Percentiles rank a stretch among this genome's conserved stretches.
Conservation (phyloP, 805 yeast species). For the Torulaspora delbrueckii region DNA sequence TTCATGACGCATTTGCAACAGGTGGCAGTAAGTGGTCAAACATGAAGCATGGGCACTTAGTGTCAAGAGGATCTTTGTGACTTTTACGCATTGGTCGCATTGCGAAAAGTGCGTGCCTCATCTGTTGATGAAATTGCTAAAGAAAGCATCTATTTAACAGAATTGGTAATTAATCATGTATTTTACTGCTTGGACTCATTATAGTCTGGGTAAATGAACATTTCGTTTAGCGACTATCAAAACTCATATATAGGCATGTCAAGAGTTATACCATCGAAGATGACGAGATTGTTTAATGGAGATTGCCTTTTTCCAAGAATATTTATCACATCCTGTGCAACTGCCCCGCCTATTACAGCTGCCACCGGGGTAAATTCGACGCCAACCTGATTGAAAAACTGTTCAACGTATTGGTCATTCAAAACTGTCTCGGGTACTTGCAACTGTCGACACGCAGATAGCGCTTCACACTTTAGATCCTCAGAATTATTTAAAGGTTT, state of each 20-base stretch:
- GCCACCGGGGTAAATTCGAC: slow-evolving; percentile 78
- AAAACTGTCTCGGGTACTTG: slow-evolving; percentile 46
- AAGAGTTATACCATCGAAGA: slow-evolving; percentile 66
- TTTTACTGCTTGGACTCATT: slow-evolving; percentile 4
- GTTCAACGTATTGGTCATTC: slow-evolving; percentile 36
- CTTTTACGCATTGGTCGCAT: neutral
- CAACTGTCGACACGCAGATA: slow-evolving; percentile 35
- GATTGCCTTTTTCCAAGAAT: slow-evolving; percentile 66
- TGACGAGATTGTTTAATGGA: slow-evolving; percentile 75
- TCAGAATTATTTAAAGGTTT: slow-evolving; percentile 24
- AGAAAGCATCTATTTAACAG: neutral
- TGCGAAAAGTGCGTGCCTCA: neutral
- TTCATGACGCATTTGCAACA: slow-evolving; percentile 93
- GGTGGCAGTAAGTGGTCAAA: slow-evolving; percentile 62
- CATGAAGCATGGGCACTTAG: slow-evolving; percentile 14
- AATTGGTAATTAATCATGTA: slow-evolving; percentile 3
- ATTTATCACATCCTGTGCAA: slow-evolving; percentile 89
- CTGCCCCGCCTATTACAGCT: slow-evolving; percentile 83
- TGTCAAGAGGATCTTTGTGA: neutral
- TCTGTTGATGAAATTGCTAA: neutral
- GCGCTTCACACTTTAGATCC: slow-evolving; percentile 32
- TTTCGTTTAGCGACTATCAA: slow-evolving; percentile 9
- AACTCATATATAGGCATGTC: slow-evolving; percentile 71
- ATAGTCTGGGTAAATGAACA: slow-evolving; percentile 1
- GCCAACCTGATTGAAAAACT: slow-evolving; percentile 44